These are phyloP conservation scores for Cymbopogon flexuosus DNA, from an alignment of 202 grass and related monocot genomes.

Conservation along the genomic window DNA sequence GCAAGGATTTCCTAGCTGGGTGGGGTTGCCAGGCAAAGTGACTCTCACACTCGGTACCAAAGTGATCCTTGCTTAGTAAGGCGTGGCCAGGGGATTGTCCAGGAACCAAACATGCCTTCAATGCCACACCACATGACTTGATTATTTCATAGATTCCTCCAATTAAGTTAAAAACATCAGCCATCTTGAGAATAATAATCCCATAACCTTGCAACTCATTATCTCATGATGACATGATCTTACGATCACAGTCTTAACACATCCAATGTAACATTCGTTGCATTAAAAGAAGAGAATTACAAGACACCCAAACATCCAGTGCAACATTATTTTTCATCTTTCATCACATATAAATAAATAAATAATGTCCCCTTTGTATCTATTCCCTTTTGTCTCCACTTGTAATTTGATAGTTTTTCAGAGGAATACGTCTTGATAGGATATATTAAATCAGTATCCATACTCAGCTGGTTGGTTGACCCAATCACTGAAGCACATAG, in stretches of 20 bases:
- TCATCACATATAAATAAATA: background rate
- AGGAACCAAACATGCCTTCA: background rate
- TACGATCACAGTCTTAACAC: background rate
- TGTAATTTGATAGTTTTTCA: background rate
- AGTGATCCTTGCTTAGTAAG: background rate
- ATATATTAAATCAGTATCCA: background rate
- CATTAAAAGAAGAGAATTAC: too few relatives aligned
- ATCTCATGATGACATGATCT: background rate
- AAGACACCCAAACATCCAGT: background rate
- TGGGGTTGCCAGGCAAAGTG: background rate
- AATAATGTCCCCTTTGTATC: background rate
- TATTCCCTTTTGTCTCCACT: background rate
- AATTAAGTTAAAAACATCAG: background rate
- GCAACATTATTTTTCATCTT: background rate
- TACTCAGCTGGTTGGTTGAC: background rate
- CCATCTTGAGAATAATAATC: background rate
- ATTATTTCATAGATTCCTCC: background rate
- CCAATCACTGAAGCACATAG: background rate
- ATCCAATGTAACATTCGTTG: background rate
- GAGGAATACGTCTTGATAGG: background rate
- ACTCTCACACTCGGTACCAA: background rate
- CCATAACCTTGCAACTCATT: slow-evolving; percentile 1
- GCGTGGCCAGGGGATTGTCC: background rate
- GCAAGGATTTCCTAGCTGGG: background rate
- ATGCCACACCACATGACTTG: background rate